Evolutionary conservation across 1,284 basidiomycete species (phyloP).

Genomic region (Somion occarium): DNA sequence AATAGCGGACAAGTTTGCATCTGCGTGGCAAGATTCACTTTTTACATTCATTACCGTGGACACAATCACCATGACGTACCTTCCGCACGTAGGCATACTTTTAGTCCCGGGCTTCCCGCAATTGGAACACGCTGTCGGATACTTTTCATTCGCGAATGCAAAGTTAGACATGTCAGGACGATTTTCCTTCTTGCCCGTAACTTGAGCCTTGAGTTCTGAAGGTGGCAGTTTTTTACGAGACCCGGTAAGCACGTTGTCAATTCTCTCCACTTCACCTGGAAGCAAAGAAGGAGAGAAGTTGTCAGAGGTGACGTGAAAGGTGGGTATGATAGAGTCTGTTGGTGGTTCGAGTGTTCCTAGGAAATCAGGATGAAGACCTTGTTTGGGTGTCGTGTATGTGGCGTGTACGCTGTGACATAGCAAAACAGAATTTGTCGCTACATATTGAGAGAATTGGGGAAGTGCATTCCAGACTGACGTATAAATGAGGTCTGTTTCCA

Average conservation of each 20-base stretch:
- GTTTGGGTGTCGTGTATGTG: slow-evolving; percentile 20
- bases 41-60: neutral
- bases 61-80: slow-evolving; percentile 11
- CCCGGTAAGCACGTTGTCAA: slow-evolving; percentile 26
- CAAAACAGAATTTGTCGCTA: too few species aligned
- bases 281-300: slow-evolving; percentile 25
- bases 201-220: slow-evolving; percentile 16
- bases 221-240: slow-evolving; percentile 9
- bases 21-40: slow-evolving; percentile 9
- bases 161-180: slow-evolving; percentile 18
- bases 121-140: slow-evolving; percentile 20
- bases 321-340: slow-evolving; percentile 10
- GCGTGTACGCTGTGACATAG: slow-evolving; percentile 26
- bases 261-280: slow-evolving; percentile 21
- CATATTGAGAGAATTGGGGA: neutral
- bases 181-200: slow-evolving; percentile 23
- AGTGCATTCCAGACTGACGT: too few species aligned
- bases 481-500: slow-evolving; percentile 14
- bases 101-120: slow-evolving; percentile 23
- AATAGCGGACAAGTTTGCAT: slow-evolving; percentile 28
- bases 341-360: slow-evolving; percentile 12
- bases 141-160: slow-evolving; percentile 16
- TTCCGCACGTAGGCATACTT: slow-evolving; percentile 24
- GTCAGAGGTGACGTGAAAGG: slow-evolving; percentile 22
- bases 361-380: slow-evolving; percentile 19